Evolutionary conservation across 768 basidiomycete genomes (phyloP), one percentile per base, ranked within the genome.

Genomic region (Scleroderma citrinum): DNA sequence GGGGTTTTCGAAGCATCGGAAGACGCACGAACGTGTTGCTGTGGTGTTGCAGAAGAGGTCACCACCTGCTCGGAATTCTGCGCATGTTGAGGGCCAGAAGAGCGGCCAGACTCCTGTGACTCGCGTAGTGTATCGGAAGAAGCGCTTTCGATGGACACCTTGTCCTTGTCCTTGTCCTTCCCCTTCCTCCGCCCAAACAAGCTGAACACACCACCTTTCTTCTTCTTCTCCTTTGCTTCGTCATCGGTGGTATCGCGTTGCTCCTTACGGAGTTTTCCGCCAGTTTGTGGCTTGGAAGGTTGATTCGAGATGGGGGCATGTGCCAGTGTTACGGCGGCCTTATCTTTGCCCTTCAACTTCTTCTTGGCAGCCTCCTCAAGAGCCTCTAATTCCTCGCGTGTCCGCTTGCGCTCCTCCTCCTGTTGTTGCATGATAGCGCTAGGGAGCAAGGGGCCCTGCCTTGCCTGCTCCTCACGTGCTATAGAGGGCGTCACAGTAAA

Each of bases 401-500:
- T 68, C 23, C 76, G 77, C 54, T 80, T 78, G 45, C 74, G 73
- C 17, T 79, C 74, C 44, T 80, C 74, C 52, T 81, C 72, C 62
- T 77, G 71, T 56, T 72, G 71, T 46, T 74, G 70, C 58, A 71
- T 62, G 47, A 70, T 59, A 17, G 65, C 63, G 52, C 71, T 76
- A 14, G 73, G 67, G 19, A 68, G 63, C 30, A 72, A 41, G 5
- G 70, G 65, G 8, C 54, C 67, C 37, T 20, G 47, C 36, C 51
- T 61, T 56, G 42, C 57, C 26, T 69, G 73, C 26, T 67, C 74
- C 16, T 80, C 80, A 14, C 85, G 82, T 11, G 82, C 87, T 19
- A 94, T 81, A 2, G 77, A 71, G 1, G 92, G 92, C 0, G 91
- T 94, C 49, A 79, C 82, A 10, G 81, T 85, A 47, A 92, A 71